Conservation (phyloP, 371 early-diverging fungal genomes). For the Mortierella sp. region DNA sequence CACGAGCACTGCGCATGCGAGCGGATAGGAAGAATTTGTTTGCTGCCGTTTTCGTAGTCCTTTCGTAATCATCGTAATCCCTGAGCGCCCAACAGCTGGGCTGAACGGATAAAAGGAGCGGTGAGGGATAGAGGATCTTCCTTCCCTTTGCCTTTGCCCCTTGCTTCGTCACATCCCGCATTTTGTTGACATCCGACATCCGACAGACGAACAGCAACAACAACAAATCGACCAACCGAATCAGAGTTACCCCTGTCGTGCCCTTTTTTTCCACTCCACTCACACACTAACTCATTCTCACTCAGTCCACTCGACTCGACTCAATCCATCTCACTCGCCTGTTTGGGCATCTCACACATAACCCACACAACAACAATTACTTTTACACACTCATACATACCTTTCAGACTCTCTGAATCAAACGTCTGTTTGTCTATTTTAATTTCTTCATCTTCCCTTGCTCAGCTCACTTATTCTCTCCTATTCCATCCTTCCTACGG, state of each 20-base stretch:
- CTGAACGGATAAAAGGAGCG: background rate
- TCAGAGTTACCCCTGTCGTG: background rate
- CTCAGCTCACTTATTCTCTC: background rate
- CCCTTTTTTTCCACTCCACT: background rate
- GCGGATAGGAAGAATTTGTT: background rate
- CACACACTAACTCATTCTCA: background rate
- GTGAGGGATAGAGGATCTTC: background rate
- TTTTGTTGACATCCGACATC: background rate
- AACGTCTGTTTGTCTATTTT: conserved; percentile 1
- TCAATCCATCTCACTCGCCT: too few relatives aligned
- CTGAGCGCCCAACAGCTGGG: background rate
- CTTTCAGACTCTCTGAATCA: background rate
- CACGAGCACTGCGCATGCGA: background rate
- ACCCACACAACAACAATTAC: background rate
- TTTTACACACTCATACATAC: background rate
- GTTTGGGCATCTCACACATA: background rate
- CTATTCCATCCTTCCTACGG: background rate
- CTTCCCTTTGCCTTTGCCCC: background rate
- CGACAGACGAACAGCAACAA: too few relatives aligned
- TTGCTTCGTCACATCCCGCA: background rate
- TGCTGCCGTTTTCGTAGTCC: background rate
- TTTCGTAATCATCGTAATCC: background rate
- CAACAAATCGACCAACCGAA: background rate
- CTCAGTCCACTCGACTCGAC: background rate
- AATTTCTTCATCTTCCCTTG: background rate